Conservation (phyloP, 2,329 filamentous ascomycete genomes). For the Beauveria rudraprayagi region DNA sequence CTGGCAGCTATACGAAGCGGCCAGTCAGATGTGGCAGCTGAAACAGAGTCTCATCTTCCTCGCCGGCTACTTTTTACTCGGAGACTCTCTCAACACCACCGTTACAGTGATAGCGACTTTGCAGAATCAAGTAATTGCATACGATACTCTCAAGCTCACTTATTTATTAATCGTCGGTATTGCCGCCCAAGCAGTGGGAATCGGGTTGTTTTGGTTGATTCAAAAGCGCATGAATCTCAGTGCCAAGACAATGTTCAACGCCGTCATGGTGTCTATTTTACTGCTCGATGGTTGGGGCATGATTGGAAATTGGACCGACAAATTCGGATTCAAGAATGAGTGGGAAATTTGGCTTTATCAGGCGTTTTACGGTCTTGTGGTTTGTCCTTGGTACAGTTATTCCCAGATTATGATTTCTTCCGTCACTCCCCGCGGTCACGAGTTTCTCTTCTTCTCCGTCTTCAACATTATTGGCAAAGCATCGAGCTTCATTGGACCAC, state of each 20-base stretch:
- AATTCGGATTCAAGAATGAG: slow-evolving; percentile 36
- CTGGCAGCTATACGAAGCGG: slow-evolving; percentile 52
- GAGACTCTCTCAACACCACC: slow-evolving; percentile 63
- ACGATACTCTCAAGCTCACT: slow-evolving; percentile 56
- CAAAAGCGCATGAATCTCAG: slow-evolving; percentile 51
- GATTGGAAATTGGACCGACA: slow-evolving; percentile 37
- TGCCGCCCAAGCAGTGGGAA: slow-evolving; percentile 53
- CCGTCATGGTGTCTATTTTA: slow-evolving; percentile 52
- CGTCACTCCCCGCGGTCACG: slow-evolving; percentile 59
- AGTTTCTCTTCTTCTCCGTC: slow-evolving; percentile 62
- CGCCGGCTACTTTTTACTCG: slow-evolving; percentile 58
- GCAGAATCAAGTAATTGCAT: slow-evolving; percentile 57
- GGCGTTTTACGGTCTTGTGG: slow-evolving; percentile 55
- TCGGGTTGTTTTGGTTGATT: slow-evolving; percentile 52
- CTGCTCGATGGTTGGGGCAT: slow-evolving; percentile 45
- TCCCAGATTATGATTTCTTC: slow-evolving; percentile 64
- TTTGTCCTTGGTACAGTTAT: slow-evolving; percentile 65
- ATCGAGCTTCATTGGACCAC: slow-evolving; percentile 57
- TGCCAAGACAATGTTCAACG: slow-evolving; percentile 63
- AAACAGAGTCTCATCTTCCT: slow-evolving; percentile 60
- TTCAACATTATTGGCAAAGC: slow-evolving; percentile 65
- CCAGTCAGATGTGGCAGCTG: slow-evolving; percentile 53
- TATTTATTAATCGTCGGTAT: slow-evolving; percentile 62
- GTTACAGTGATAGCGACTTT: slow-evolving; percentile 59
- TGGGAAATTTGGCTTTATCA: slow-evolving; percentile 41